phyloP scores from a whole-genome alignment of 148 eudicot genomes.

The Cornus florida region DNA sequence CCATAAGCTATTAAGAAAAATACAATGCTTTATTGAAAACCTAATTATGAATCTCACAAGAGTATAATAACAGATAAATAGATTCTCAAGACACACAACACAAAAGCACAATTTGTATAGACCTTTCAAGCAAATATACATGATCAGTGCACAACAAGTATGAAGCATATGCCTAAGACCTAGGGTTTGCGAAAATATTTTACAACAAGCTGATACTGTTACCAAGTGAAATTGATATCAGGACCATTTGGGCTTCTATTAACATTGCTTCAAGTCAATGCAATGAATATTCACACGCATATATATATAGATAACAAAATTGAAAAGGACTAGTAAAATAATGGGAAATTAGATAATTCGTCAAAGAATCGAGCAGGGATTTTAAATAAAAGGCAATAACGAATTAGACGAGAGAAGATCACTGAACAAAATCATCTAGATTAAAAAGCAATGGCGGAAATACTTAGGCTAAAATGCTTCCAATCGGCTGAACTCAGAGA shows the following conservation, averaged over 20 bases:
- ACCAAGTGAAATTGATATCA: not conserved
- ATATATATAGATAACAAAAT: not conserved
- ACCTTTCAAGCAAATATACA: not conserved
- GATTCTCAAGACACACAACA: not conserved
- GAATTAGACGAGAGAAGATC: not conserved
- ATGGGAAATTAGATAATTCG: too few relatives aligned
- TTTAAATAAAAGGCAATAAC: not conserved
- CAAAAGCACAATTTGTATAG: not conserved
- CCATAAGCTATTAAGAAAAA: too few relatives aligned
- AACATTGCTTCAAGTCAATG: not conserved
- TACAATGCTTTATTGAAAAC: not conserved
- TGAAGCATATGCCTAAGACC: not conserved
- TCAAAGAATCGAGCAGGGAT: not conserved
- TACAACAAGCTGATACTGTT: not conserved
- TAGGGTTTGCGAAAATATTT: not conserved
- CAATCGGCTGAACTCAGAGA: not conserved
- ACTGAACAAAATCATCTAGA: not conserved
- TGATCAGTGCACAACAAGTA: not conserved
- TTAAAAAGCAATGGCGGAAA: not conserved
- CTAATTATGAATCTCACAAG: not conserved
- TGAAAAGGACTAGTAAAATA: not conserved
- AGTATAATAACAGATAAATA: not conserved
- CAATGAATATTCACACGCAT: too few relatives aligned
- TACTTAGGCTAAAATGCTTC: not conserved
- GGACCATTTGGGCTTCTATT: too few relatives aligned